Percentiles rank a stretch among this genome's conserved stretches.
Evolutionary conservation across 192 early-diverging fungal species (phyloP).

Genomic region (Rhizophlyctis rosea): DNA sequence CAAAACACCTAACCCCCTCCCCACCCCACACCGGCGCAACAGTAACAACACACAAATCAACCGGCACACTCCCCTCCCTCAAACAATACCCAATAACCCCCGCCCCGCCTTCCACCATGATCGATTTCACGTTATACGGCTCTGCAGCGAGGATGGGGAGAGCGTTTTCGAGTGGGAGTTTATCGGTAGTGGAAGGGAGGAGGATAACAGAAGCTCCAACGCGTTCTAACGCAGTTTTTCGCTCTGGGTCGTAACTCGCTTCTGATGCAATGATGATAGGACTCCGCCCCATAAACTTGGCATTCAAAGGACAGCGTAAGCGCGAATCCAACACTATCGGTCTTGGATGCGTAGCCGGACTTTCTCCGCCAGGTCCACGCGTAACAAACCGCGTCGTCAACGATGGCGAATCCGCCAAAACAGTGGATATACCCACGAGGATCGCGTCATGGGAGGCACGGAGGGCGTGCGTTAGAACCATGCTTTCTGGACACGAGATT

Average conservation of each 20-base stretch:
- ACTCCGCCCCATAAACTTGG: slow-evolving; percentile 45
- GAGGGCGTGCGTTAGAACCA: slow-evolving; percentile 79
- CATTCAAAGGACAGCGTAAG: slow-evolving; percentile 57
- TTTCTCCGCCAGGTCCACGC: slow-evolving; percentile 6
- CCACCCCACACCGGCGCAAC: slow-evolving; percentile 71
- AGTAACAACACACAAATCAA: slow-evolving; percentile 64
- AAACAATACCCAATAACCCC: slow-evolving; percentile 68
- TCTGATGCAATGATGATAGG: slow-evolving; percentile 13
- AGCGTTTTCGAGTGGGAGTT: slow-evolving; percentile 8
- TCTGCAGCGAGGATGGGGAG: slow-evolving; percentile 4
- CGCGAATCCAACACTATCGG: slow-evolving; percentile 77
- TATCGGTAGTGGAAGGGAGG: slow-evolving; percentile 10
- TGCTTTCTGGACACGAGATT: slow-evolving; percentile 70
- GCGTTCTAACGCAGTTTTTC: slow-evolving; percentile 40
- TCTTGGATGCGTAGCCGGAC: slow-evolving; percentile 48
- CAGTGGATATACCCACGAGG: slow-evolving; percentile 81
- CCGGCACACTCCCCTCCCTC: slow-evolving; percentile 8
- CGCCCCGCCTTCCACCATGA: slow-evolving; percentile 93
- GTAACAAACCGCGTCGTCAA: slow-evolving; percentile 45
- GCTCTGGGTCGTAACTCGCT: not conserved
- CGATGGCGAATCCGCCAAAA: slow-evolving; percentile 76
- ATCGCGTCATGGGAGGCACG: slow-evolving; percentile 76
- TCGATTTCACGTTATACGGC: slow-evolving; percentile 35
- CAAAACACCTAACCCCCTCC: too few relatives aligned
- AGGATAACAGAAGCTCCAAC: slow-evolving; percentile 60